phyloP scores from a whole-genome alignment of 805 yeast genomes.

The Kodamaea nitidulidarum region DNA sequence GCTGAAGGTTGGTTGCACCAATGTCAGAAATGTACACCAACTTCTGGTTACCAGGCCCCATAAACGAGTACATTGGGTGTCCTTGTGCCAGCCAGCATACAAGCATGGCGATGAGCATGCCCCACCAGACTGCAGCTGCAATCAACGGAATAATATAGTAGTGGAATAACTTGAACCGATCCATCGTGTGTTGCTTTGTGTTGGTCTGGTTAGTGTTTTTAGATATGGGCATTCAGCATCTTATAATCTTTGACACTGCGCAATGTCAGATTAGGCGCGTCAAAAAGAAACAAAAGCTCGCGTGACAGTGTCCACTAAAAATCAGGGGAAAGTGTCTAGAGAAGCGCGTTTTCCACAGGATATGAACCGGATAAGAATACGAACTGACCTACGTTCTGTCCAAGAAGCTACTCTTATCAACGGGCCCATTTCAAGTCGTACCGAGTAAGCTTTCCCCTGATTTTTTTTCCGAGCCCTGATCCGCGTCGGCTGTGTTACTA shows the following conservation, averaged over 20 bases:
- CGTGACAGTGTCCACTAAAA: not conserved
- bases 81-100: constrained; percentile 80
- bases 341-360: too few relatives aligned
- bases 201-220: too few relatives aligned
- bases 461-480: too few relatives aligned
- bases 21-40: constrained; percentile 79
- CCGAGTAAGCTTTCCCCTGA: too few relatives aligned
- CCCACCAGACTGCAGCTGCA: constrained; percentile 78
- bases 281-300: not conserved
- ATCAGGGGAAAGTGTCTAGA: not conserved
- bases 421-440: too few relatives aligned
- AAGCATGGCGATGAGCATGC: constrained; percentile 79
- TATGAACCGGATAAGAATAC: too few relatives aligned
- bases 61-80: constrained; percentile 61
- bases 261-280: not conserved
- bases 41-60: constrained; percentile 35
- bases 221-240: not conserved
- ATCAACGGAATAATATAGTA: constrained; percentile 61
- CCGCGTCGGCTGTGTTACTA: too few relatives aligned
- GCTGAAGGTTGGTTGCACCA: constrained; percentile 84
- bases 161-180: constrained; percentile 41
- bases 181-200: not conserved
- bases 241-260: not conserved
- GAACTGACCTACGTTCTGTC: too few relatives aligned
- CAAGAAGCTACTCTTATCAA: too few relatives aligned